Evolutionary conservation across 208 protist species (phyloP).

Genomic region (Wallacemonas sp.): DNA sequence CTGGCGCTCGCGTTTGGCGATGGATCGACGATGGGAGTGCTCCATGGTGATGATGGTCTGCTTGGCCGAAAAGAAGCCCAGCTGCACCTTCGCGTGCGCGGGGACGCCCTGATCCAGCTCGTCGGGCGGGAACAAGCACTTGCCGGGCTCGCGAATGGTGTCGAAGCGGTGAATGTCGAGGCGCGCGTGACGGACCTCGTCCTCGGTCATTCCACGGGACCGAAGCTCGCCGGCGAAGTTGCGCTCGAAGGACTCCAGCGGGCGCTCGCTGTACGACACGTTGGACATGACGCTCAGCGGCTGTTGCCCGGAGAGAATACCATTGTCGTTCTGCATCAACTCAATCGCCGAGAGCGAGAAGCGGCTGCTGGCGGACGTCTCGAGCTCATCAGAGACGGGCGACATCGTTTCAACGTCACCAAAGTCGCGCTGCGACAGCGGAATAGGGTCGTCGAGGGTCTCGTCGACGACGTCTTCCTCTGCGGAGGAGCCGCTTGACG

Average conservation of each 20-base stretch:
- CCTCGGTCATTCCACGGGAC: constrained; percentile 33
- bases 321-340: constrained; percentile 54
- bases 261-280: constrained; percentile 22
- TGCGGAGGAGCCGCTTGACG: neutral
- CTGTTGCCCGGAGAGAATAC: constrained; percentile 37
- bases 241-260: constrained; percentile 58
- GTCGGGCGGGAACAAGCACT: constrained; percentile 69
- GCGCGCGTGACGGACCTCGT: constrained; percentile 39
- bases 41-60: constrained; percentile 69
- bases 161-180: constrained; percentile 70
- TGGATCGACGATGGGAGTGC: constrained; percentile 16
- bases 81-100: constrained; percentile 66
- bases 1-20: constrained; percentile 49
- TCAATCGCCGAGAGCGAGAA: constrained; percentile 27
- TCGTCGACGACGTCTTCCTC: constrained; percentile 15
- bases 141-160: constrained; percentile 76
- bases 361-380: constrained; percentile 20
- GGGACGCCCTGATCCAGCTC: constrained; percentile 42
- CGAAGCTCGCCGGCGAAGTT: constrained; percentile 35
- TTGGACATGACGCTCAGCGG: constrained; percentile 8
- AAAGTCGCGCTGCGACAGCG: neutral
- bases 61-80: constrained; percentile 86
- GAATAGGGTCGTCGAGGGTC: neutral
- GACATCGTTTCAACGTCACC: neutral
- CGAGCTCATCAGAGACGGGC: constrained; percentile 8